Conservation (phyloP, 306 rosid species). For the Vigna unguiculata region DNA sequence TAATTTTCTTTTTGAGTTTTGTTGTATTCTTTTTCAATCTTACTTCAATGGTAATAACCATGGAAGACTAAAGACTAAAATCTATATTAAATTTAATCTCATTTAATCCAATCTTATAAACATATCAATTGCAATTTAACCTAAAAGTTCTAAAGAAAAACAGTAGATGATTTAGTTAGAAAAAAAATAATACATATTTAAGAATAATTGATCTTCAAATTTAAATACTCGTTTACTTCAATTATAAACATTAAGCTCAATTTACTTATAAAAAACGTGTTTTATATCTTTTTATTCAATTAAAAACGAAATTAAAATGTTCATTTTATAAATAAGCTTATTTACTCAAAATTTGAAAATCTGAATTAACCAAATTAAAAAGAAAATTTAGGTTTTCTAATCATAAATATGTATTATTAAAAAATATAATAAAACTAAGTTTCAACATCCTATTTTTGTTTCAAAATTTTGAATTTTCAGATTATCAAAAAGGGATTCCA, state of each 20-base stretch:
- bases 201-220: neutral
- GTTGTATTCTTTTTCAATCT: too few species aligned
- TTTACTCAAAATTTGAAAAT: neutral
- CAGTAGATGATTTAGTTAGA: too few species aligned
- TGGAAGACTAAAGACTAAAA: too few species aligned
- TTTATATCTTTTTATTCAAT: neutral
- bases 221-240: neutral
- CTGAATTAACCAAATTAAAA: neutral
- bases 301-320: too few species aligned
- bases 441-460: neutral
- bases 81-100: too few species aligned
- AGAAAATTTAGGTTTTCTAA: neutral
- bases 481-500: neutral
- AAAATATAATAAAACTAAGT: neutral
- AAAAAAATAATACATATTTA: too few species aligned
- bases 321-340: neutral
- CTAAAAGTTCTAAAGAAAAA: too few species aligned
- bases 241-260: neutral
- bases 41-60: too few species aligned
- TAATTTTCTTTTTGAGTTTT: too few species aligned
- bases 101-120: too few species aligned
- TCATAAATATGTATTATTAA: neutral
- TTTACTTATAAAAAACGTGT: neutral
- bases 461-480: neutral
- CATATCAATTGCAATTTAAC: too few species aligned